Base-by-base conservation (phyloP, 768 basidiomycete species). In the Naganishia vishniacii region DNA sequence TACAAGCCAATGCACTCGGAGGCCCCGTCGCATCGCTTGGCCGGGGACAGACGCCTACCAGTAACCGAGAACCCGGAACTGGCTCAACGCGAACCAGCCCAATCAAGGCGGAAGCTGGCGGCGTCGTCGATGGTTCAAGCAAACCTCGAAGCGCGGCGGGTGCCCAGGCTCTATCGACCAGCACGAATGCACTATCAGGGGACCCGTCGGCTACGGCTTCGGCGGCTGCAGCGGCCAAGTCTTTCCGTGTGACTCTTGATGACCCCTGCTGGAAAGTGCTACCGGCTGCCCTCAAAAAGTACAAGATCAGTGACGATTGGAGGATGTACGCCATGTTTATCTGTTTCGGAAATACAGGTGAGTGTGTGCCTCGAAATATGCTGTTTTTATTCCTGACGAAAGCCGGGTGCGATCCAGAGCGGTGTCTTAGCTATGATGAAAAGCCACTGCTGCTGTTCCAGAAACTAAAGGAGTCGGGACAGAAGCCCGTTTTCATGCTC, bases 291-390 rank as follows among this genome's bases (percentile, higher is more conserved):
- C 80, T 99, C 67, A 97, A 97, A 80, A 98, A 98, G 78, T 99
- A 99, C 77, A 92, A 90, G 73, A 98, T 98, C 79, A 91, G 94
- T 77, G 95, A 98, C 68, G 93, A 89, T 76, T 99, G 95, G 95
- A 88, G 91, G 80, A 89, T 91, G 72, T 99, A 98, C 80, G 95
- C 95, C 29, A 89, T 99, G 87, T 99, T 99, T 79, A 98, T 99
- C 66, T 98, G 94, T 71, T 97, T 94, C 77, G 94, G 93, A 12
- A 86, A 87, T 59, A 81, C 91, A 59, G 91, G 93, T 91, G 73
- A 70, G 83, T 73, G 31, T 44, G 18, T 34, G 9, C 13, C 23
- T 58, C 29, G 4, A 31, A 8, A 37, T 8, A n/a, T 46, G 18
- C 25, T 9, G 31, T 45, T 37, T 18, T 45, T 44, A 34, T n/a